phyloP scores from a whole-genome alignment of 768 basidiomycete genomes.

The Postia placenta region DNA sequence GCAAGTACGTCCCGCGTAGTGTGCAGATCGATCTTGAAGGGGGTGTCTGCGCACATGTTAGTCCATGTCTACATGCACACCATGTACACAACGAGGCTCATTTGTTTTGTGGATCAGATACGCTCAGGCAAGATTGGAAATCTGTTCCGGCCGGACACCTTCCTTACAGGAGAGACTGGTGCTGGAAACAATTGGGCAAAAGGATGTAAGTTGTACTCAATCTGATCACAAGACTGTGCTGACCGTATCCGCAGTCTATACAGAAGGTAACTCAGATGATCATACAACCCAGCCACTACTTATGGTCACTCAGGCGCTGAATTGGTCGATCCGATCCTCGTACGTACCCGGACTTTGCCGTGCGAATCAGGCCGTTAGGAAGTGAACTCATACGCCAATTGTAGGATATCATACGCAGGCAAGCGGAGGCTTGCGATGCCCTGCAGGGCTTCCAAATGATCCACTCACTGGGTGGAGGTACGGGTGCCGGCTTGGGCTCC shows the following conservation, averaged over 20 bases:
- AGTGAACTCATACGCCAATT: too few relatives aligned
- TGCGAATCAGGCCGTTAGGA: too few relatives aligned
- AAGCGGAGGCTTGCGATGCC: constrained; percentile 77
- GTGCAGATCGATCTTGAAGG: constrained; percentile 88
- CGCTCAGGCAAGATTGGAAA: constrained; percentile 62
- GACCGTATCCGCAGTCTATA: constrained; percentile 54
- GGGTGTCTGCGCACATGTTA: constrained; percentile 74
- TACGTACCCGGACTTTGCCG: constrained; percentile 19
- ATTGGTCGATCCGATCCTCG: constrained; percentile 79
- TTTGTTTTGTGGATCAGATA: constrained; percentile 41
- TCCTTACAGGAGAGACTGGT: constrained; percentile 51
- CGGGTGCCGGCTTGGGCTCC: constrained; percentile 81
- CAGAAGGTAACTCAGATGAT: constrained; percentile 63
- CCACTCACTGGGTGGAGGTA: constrained; percentile 90
- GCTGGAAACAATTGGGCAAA: constrained; percentile 97
- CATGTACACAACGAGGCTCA: too few relatives aligned
- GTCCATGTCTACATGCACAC: too few relatives aligned
- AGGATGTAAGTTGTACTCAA: constrained; percentile 57
- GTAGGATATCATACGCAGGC: constrained; percentile 70
- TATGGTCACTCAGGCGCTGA: constrained; percentile 65
- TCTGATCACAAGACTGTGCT: not conserved
- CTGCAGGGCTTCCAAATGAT: constrained; percentile 89
- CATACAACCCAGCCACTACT: not conserved
- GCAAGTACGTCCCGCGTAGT: constrained; percentile 86
- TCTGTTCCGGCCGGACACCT: constrained; percentile 88